A percentile compares a stretch with the other conserved stretches of the same genome.
phyloP scores from a whole-genome alignment of 768 basidiomycete genomes.

The Suillus alpinus region DNA sequence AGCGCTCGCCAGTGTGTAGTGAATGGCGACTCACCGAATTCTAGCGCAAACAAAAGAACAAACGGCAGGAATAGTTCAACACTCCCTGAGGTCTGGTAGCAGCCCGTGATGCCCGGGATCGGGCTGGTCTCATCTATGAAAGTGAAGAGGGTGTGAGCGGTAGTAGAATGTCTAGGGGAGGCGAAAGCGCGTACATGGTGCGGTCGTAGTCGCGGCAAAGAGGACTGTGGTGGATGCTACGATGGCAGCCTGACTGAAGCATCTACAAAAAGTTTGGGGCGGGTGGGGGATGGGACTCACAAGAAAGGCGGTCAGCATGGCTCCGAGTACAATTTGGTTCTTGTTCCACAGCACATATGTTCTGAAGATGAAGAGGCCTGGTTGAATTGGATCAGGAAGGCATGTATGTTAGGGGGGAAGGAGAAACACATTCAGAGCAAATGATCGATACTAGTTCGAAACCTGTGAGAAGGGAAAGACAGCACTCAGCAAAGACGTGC shows the following conservation, averaged over 20 bases:
- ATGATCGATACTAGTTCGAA: background rate
- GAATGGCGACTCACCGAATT: background rate
- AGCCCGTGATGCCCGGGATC: background rate
- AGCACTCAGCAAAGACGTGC: too few relatives aligned
- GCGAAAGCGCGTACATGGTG: background rate
- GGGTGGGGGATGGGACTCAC: background rate
- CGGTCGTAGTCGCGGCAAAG: background rate
- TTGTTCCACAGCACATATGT: background rate
- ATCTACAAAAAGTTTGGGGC: background rate
- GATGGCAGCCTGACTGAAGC: background rate
- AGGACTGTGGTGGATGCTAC: background rate
- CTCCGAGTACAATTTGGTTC: background rate
- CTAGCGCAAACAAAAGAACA: background rate
- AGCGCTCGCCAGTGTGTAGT: background rate
- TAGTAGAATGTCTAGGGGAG: background rate
- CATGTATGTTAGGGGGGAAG: background rate
- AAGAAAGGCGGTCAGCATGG: background rate
- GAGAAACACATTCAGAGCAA: background rate
- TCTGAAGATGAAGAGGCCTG: background rate
- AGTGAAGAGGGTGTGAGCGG: background rate
- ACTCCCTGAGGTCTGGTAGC: background rate
- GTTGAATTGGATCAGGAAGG: background rate
- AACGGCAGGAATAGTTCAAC: background rate
- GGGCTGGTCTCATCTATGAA: background rate
- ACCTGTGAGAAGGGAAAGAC: too few relatives aligned